These are phyloP conservation scores for Debaryomycetaceae sp. DNA, from an alignment of 1,139 yeast genomes.

Conservation along the genomic window DNA sequence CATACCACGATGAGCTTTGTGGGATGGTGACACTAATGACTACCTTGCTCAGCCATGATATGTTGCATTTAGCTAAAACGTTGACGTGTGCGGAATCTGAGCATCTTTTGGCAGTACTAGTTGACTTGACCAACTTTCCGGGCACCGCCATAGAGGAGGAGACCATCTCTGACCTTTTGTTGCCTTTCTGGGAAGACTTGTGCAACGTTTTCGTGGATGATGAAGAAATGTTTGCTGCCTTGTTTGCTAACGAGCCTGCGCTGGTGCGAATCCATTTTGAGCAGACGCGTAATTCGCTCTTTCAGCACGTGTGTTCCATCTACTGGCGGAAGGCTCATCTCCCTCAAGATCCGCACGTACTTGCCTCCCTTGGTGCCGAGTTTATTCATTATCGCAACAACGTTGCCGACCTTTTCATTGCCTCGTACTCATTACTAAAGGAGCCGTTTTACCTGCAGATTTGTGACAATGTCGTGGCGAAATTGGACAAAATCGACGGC, in stretches of 20 bases:
- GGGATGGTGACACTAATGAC: constrained; percentile 50
- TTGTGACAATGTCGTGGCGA: background rate
- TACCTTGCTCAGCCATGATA: constrained; percentile 48
- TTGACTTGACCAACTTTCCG: constrained; percentile 56
- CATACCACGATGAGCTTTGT: constrained; percentile 28
- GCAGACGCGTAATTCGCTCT: constrained; percentile 29
- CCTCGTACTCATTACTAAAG: constrained; percentile 62
- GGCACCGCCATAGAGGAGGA: constrained; percentile 67
- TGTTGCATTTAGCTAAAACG: constrained; percentile 45
- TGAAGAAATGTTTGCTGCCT: constrained; percentile 34
- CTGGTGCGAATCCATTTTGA: too few species aligned
- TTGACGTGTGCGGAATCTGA: constrained; percentile 36
- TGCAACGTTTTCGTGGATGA: constrained; percentile 61
- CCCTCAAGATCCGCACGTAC: constrained; percentile 15
- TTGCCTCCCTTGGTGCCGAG: constrained; percentile 32
- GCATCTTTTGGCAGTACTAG: constrained; percentile 43
- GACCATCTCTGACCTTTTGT: constrained; percentile 57
- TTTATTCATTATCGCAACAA: constrained; percentile 67
- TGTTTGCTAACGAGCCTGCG: constrained; percentile 20
- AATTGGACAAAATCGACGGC: background rate
- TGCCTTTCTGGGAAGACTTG: constrained; percentile 78
- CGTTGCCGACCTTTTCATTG: constrained; percentile 71
- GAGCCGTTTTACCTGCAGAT: constrained; percentile 41
- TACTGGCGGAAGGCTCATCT: constrained; percentile 63
- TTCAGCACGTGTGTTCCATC: constrained; percentile 43